A percentile compares a stretch with the other conserved stretches of the same genome.
phyloP scores from a whole-genome alignment of 2,329 filamentous ascomycete genomes.

The Trichoderma arundinaceum region DNA sequence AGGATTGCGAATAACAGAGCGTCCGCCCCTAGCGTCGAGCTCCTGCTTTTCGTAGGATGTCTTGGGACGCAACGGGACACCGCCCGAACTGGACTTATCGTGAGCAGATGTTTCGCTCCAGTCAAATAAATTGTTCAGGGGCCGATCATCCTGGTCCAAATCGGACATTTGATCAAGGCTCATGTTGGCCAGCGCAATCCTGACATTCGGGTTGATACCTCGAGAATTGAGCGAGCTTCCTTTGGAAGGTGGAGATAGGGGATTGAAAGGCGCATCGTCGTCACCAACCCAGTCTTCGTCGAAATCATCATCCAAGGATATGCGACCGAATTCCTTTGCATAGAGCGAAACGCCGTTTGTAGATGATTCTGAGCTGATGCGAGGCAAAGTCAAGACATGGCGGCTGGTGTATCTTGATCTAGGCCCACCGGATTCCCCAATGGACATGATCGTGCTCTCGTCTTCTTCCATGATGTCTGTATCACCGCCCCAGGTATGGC shows the following conservation, averaged over 20 bases:
- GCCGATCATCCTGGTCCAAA: constrained; percentile 51
- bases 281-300: constrained; percentile 67
- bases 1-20: constrained; percentile 70
- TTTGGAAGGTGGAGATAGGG: constrained; percentile 62
- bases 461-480: constrained; percentile 68
- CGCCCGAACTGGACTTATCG: constrained; percentile 65
- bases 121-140: constrained; percentile 75
- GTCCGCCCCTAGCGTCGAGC: constrained; percentile 71
- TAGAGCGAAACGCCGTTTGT: constrained; percentile 44
- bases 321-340: constrained; percentile 52
- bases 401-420: constrained; percentile 33
- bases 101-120: constrained; percentile 71
- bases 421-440: constrained; percentile 47
- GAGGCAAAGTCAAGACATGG: constrained; percentile 34
- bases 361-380: constrained; percentile 42
- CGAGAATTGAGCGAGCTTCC: constrained; percentile 59
- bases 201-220: constrained; percentile 59
- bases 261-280: constrained; percentile 59
- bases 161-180: constrained; percentile 52
- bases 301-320: constrained; percentile 66
- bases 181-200: constrained; percentile 59
- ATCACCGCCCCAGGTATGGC: constrained; percentile 59
- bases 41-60: constrained; percentile 80
- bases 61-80: constrained; percentile 67
- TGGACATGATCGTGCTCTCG: constrained; percentile 60